phyloP scores from a whole-genome alignment of 139 green algal genomes.

The Edaphochlamys debaryana region DNA sequence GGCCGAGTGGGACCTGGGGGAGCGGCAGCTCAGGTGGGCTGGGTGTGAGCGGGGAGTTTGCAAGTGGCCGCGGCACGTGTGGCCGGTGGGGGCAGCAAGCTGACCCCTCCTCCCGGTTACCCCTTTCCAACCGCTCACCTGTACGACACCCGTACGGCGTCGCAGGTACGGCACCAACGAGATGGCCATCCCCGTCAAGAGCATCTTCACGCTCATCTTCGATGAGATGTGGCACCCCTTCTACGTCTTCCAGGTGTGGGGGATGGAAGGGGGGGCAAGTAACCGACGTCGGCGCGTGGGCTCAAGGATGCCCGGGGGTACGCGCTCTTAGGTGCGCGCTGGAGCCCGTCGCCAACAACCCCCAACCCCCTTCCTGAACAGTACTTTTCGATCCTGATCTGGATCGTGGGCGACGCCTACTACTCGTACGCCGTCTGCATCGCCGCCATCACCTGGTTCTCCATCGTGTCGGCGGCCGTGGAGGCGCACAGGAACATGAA shows the following conservation, averaged over 20 bases:
- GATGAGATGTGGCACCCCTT: constrained; percentile 71
- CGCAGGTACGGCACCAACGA: constrained; percentile 63
- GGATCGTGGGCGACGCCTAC: constrained; percentile 61
- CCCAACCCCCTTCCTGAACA: background rate
- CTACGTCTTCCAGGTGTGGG: constrained; percentile 55
- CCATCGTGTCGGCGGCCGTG: constrained; percentile 58
- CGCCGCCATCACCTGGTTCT: constrained; percentile 68
- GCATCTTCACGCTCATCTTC: constrained; percentile 49
- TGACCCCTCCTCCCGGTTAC: too few species aligned
- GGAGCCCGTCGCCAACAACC: too few species aligned
- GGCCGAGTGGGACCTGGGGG: constrained; percentile 46
- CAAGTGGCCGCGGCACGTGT: too few species aligned
- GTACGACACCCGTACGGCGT: too few species aligned
- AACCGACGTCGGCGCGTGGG: too few species aligned
- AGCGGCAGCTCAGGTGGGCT: constrained; percentile 43
- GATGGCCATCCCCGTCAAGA: constrained; percentile 65
- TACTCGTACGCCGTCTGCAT: constrained; percentile 66
- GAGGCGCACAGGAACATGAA: constrained; percentile 64
- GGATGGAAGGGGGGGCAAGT: too few species aligned
- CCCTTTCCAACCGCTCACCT: too few species aligned
- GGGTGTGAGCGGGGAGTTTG: background rate
- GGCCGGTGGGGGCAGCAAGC: too few species aligned
- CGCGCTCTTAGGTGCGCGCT: too few species aligned
- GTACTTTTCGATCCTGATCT: constrained; percentile 65
- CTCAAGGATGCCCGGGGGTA: too few species aligned